These are phyloP conservation scores for Simplicillium sp. DNA, from an alignment of 2,329 filamentous ascomycete genomes.

Conservation along the genomic window DNA sequence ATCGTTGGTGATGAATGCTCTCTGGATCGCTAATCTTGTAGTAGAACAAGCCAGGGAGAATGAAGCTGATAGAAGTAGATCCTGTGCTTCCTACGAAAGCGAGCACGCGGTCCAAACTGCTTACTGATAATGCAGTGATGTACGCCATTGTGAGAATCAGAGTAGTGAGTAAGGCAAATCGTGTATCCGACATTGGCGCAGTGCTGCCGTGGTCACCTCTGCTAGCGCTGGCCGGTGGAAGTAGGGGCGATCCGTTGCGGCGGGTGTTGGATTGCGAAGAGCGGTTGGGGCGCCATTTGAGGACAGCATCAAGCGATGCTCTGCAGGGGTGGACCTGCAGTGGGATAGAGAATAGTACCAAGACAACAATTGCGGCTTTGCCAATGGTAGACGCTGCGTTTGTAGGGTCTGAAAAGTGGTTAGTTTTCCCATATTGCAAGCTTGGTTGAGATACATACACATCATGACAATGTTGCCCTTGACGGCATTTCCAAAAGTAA, in stretches of 20 bases:
- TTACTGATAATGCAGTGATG: conserved; percentile 81
- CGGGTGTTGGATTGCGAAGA: conserved; percentile 23
- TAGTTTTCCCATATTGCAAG: conserved; percentile 6
- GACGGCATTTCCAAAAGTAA: conserved; percentile 87
- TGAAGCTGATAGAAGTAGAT: conserved; percentile 92
- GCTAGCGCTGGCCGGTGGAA: conserved; percentile 20
- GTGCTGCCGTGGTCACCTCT: conserved; percentile 43
- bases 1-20: conserved; percentile 72
- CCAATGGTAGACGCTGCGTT: conserved; percentile 76
- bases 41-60: conserved; percentile 91
- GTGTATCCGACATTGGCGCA: conserved; percentile 69
- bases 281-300: conserved; percentile 72
- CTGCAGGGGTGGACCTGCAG: conserved; percentile 93
- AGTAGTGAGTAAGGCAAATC: conserved; percentile 85
- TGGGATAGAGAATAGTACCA: conserved; percentile 94
- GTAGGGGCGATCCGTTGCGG: conserved; percentile 31
- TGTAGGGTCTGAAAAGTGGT: conserved; percentile 22
- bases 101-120: conserved; percentile 79
- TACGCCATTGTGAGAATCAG: conserved; percentile 78
- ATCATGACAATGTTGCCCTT: conserved; percentile 89
- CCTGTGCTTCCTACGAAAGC: conserved; percentile 94
- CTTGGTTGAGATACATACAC: conserved; percentile 45
- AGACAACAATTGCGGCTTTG: conserved; percentile 86
- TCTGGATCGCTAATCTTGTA: conserved; percentile 95
- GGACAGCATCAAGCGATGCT: conserved; percentile 88